Evolutionary conservation across 306 rosid genomes (phyloP).

Genomic region (Prunus mira): DNA sequence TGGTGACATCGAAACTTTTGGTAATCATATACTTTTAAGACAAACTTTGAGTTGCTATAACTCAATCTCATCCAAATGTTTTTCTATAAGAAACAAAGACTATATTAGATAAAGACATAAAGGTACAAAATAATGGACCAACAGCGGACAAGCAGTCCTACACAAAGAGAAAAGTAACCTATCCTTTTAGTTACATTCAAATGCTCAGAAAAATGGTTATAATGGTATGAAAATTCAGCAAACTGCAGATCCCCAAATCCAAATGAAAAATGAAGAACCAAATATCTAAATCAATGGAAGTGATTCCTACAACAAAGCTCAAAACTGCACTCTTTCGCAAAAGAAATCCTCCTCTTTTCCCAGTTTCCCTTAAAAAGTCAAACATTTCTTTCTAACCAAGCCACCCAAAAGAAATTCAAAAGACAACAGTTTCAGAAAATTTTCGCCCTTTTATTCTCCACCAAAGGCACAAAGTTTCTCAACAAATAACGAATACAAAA

Average conservation of each 20-base stretch:
- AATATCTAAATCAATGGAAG: too few species aligned
- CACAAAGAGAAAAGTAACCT: background rate
- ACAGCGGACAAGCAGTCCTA: background rate
- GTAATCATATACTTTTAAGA: background rate
- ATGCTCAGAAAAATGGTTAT: background rate
- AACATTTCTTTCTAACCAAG: background rate
- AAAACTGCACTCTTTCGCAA: background rate
- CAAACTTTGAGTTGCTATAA: background rate
- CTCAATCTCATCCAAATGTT: background rate
- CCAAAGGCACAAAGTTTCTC: background rate
- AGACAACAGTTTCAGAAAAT: too few species aligned
- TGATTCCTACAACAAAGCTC: background rate
- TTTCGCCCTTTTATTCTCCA: too few species aligned
- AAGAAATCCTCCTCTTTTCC: too few species aligned
- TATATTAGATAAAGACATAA: background rate
- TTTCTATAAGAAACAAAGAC: background rate
- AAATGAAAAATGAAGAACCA: too few species aligned
- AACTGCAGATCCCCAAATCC: background rate
- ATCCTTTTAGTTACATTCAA: background rate
- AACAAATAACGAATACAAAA: background rate
- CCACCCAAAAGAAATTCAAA: background rate
- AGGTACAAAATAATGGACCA: background rate
- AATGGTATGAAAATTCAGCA: too few species aligned
- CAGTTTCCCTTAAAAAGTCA: background rate
- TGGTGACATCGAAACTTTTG: background rate